Percentiles rank a stretch among this genome's conserved stretches.
Evolutionary conservation across 192 early-diverging fungal genomes (phyloP).

Genomic region (Gamsiella multidivaricata): DNA sequence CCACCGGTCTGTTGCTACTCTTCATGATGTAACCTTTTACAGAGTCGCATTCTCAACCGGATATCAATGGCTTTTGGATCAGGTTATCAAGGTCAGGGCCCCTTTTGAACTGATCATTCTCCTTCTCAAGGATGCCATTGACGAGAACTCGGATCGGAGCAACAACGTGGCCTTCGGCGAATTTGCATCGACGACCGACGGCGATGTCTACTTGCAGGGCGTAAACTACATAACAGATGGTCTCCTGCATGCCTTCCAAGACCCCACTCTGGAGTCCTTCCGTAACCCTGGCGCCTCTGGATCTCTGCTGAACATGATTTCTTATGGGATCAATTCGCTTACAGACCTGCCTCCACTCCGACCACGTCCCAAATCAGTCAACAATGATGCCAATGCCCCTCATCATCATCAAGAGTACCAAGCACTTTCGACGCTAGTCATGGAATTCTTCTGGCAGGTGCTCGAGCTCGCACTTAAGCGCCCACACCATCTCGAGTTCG

Average conservation of each 20-base stretch:
- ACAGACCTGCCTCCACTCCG: conserved; percentile 44
- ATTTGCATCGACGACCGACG: conserved; percentile 33
- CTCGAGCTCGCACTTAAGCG: conserved; percentile 43
- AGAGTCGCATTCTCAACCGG: conserved; percentile 44
- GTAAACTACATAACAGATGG: conserved; percentile 46
- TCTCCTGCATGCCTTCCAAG: conserved; percentile 48
- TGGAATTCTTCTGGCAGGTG: conserved; percentile 54
- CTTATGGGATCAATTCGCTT: conserved; percentile 45
- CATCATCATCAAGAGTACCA: conserved; percentile 46
- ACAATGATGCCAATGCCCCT: conserved; percentile 7
- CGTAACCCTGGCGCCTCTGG: conserved; percentile 50
- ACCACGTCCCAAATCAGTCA: conserved; percentile 23
- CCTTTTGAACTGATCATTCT: conserved; percentile 52
- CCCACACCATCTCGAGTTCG: conserved; percentile 49
- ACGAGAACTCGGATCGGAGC: conserved; percentile 41
- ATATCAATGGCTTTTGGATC: conserved; percentile 50
- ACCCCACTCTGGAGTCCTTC: conserved; percentile 43
- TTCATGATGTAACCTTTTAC: conserved; percentile 43
- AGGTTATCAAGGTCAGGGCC: conserved; percentile 48
- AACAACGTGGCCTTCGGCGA: conserved; percentile 50
- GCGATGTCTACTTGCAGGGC: conserved; percentile 37
- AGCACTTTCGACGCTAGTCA: conserved; percentile 38
- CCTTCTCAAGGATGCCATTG: conserved; percentile 50
- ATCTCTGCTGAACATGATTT: conserved; percentile 52
- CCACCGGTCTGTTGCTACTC: conserved; percentile 25